These are phyloP conservation scores for Bolboschoenoplectus hybrid DNA, from an alignment of 202 grass and related monocot species.

Conservation along the genomic window DNA sequence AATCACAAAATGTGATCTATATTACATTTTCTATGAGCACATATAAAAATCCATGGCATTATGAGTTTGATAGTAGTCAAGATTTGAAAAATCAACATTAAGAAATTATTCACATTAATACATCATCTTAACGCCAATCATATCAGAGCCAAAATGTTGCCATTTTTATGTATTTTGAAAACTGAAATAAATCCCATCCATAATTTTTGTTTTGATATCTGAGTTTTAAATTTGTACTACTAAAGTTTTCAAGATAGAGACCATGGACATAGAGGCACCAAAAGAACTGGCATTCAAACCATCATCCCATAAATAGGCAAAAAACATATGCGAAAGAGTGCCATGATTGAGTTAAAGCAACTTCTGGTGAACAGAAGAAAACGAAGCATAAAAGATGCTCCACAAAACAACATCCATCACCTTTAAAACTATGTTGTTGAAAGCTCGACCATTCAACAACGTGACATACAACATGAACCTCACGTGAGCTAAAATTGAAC, in stretches of 20 bases:
- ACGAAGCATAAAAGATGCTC: neutral
- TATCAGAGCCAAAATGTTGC: neutral
- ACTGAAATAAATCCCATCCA: neutral
- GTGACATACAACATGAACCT: neutral
- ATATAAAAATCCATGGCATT: neutral
- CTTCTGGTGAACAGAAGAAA: neutral
- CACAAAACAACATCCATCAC: neutral
- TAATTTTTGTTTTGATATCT: neutral
- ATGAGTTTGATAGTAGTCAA: neutral
- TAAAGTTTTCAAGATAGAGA: neutral
- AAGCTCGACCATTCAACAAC: neutral
- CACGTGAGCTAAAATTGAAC: neutral
- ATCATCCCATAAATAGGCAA: neutral
- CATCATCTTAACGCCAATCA: neutral
- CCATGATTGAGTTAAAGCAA: neutral
- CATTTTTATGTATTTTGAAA: neutral
- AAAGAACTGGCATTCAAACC: neutral
- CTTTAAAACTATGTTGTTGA: neutral
- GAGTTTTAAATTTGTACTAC: neutral
- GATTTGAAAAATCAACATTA: slow-evolving; percentile 3
- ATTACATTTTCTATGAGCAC: neutral
- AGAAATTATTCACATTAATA: neutral
- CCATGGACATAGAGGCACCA: neutral
- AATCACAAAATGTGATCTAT: neutral
- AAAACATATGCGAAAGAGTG: neutral